A percentile compares a stretch with the other conserved stretches of the same genome.
Conservation (phyloP, 805 yeast species). For the Scheffersomyces coipomensis region DNA sequence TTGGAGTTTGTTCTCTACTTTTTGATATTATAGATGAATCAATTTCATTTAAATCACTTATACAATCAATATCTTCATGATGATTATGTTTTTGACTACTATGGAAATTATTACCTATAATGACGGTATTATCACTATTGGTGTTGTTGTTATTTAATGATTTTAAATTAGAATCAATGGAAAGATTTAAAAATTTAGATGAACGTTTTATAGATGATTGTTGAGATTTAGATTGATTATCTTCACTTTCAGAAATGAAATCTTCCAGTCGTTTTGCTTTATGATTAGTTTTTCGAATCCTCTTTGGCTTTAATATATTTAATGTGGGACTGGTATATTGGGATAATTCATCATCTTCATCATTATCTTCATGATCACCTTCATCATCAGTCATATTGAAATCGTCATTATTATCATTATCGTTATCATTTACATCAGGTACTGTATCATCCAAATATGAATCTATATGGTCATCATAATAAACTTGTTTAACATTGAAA, state of each 20-base stretch:
- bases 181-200: slow-evolving; percentile 39
- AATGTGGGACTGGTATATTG: slow-evolving; percentile 2
- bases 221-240: slow-evolving; percentile 1
- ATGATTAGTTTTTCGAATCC: not conserved
- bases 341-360: not conserved
- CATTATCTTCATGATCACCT: slow-evolving; percentile 7
- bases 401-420: slow-evolving; percentile 10
- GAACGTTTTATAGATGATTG: slow-evolving; percentile 36
- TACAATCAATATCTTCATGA: slow-evolving; percentile 19
- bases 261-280: not conserved
- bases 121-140: too few species aligned
- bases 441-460: slow-evolving; percentile 14
- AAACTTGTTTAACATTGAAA: slow-evolving; percentile 34
- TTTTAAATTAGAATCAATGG: slow-evolving; percentile 26
- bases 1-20: slow-evolving; percentile 10
- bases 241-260: not conserved
- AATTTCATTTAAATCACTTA: slow-evolving; percentile 24
- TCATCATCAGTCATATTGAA: slow-evolving; percentile 8
- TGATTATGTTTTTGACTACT: slow-evolving; percentile 2
- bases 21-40: slow-evolving; percentile 13
- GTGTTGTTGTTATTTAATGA: slow-evolving; percentile 4
- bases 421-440: slow-evolving; percentile 10
- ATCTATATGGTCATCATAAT: slow-evolving; percentile 21
- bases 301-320: not conserved
- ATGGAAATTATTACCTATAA: slow-evolving; percentile 1